Evolutionary conservation across 192 early-diverging fungal species (phyloP).

Genomic region (Radiomyces spectabilis): DNA sequence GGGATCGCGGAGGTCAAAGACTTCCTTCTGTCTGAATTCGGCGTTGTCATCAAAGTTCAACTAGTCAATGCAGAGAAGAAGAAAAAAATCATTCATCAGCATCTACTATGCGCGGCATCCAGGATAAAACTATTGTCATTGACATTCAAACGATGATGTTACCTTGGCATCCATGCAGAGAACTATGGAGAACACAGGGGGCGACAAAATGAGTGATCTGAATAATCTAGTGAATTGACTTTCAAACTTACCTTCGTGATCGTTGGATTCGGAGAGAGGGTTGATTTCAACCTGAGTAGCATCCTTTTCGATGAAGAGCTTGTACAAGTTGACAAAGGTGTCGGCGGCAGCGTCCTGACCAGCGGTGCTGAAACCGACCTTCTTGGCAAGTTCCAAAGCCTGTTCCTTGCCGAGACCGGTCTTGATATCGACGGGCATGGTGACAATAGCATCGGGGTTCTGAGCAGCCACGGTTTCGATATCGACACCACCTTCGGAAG

Average conservation of each 20-base stretch:
- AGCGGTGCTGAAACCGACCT: slow-evolving; percentile 85
- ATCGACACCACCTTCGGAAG: slow-evolving; percentile 96
- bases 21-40: slow-evolving; percentile 91
- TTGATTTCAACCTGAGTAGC: slow-evolving; percentile 99
- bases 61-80: background rate
- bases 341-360: slow-evolving; percentile 81
- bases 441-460: slow-evolving; percentile 93
- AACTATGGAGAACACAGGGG: slow-evolving; percentile 5
- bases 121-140: too few species aligned
- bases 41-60: slow-evolving; percentile 99
- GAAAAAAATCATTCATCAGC: background rate
- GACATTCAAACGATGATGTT: too few species aligned
- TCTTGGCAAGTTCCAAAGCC: slow-evolving; percentile 70
- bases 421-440: slow-evolving; percentile 85
- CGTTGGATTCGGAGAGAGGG: slow-evolving; percentile 88
- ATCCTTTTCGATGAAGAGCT: slow-evolving; percentile 95
- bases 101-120: too few species aligned
- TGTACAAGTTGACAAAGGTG: slow-evolving; percentile 89
- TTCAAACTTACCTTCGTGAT: slow-evolving; percentile 59
- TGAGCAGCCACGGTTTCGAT: slow-evolving; percentile 94
- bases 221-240: background rate
- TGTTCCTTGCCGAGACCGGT: slow-evolving; percentile 68
- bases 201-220: background rate
- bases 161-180: slow-evolving; percentile 94
- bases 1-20: slow-evolving; percentile 83